Evolutionary conservation across 2,329 filamentous ascomycete species (phyloP), one percentile per base, ranked within the genome.

Genomic region (Diaporthe capsici): DNA sequence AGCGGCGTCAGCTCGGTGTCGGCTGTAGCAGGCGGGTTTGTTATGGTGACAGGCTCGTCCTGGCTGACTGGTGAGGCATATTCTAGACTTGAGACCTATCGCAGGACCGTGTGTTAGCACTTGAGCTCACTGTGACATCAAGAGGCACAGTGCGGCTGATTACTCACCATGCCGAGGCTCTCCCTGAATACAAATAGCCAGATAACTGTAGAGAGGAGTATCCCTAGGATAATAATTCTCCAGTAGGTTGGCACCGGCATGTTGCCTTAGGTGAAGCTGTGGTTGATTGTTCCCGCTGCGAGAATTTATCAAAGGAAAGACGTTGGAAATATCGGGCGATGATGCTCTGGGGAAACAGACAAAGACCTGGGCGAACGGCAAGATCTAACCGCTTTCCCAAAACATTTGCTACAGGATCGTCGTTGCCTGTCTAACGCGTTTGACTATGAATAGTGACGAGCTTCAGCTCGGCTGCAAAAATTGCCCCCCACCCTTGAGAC

Each of bases 1-100:
- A 84, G 76, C 1, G 78, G 78, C 22, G 12, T 25, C 3, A 28
- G 13, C 39, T 5, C 20, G 15, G 1, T 49, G 20, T 13, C 12
- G 31, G 9, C 25, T 42, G n/a, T 28, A 2, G 44, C 4, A 28
- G 63, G 2, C n/a, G 15, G 25, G 2, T 34, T 31, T 20, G 37
- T 4, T 10, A 3, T 9, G 13, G 37, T 34, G 34, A 42, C 7
- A 10, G 17, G 3, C 20, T 63, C 60, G 39, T 4, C 15, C 8
- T 28, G 31, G 49, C 8, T 28, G 22, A 12, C 31, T 22, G 10
- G 31, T 25, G 47, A 42, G 34, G 34, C n/a, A 8, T 70, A 39
- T 13, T 31, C n/a, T 4, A 53, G 47, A 8, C 31, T 13, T 22
- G 65, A 12, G 22, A 55, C 15, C 65, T 70, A 22, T 39, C 1